Conservation (phyloP, 2,329 filamentous ascomycete species). For the Diplodia seriata region DNA sequence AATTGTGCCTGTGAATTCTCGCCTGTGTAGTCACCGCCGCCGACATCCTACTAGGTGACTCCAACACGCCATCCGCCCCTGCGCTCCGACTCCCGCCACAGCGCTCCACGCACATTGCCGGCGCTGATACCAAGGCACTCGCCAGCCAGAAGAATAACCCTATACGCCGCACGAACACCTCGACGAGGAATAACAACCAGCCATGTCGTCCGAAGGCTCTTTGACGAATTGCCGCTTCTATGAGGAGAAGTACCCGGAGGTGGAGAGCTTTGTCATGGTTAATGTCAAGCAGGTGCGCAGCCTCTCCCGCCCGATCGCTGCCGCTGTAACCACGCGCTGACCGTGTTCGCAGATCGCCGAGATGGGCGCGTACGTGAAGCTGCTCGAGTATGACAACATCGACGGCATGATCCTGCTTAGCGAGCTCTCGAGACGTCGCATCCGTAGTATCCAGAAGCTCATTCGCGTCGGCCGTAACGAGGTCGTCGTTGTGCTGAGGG, state of each 20-base stretch:
- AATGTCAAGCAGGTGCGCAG: constrained; percentile 88
- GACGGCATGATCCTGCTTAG: constrained; percentile 99
- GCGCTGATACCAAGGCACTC: not conserved
- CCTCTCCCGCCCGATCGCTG: constrained; percentile 24
- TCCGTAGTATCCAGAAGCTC: constrained; percentile 97
- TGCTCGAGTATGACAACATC: constrained; percentile 99
- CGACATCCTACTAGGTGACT: constrained; percentile 26
- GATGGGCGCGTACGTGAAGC: constrained; percentile 99
- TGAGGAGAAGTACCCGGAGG: constrained; percentile 96
- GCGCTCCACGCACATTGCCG: not conserved
- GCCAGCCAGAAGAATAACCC: not conserved
- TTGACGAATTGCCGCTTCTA: constrained; percentile 97
- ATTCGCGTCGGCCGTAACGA: constrained; percentile 98
- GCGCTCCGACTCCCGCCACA: constrained; percentile 1
- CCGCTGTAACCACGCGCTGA: constrained; percentile 10
- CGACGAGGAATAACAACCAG: constrained; percentile 42
- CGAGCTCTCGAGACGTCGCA: constrained; percentile 96
- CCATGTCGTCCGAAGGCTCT: constrained; percentile 68
- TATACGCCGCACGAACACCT: not conserved
- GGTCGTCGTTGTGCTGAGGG: constrained; percentile 96
- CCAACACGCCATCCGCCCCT: constrained; percentile 17
- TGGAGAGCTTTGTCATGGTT: constrained; percentile 99
- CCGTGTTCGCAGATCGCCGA: constrained; percentile 77
- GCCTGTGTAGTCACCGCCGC: constrained; percentile 29
- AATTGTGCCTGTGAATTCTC: constrained; percentile 30